Percentiles rank a stretch among this genome's conserved stretches.
Conservation (phyloP, 768 basidiomycete species). For the Phylloporus arenicola region DNA sequence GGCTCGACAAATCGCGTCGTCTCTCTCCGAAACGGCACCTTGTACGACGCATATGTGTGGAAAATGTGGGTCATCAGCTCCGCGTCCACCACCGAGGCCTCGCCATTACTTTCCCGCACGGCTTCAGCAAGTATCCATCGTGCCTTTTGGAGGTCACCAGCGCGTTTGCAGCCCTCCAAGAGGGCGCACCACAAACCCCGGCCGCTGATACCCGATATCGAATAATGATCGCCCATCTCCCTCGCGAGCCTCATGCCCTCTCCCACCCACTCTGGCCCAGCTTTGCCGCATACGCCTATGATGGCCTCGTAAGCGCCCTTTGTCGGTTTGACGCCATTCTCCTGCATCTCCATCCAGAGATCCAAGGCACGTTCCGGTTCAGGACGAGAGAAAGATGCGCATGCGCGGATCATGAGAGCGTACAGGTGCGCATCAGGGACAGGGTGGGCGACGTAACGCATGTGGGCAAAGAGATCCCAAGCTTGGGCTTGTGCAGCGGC, state of each 20-base stretch:
- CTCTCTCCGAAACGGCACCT: conserved; percentile 57
- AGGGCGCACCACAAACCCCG: conserved; percentile 71
- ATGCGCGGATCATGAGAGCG: conserved; percentile 82
- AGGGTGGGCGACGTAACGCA: conserved; percentile 93
- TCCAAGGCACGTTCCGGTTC: conserved; percentile 92
- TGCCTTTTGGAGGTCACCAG: conserved; percentile 76
- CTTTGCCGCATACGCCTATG: conserved; percentile 74
- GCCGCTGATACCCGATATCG: conserved; percentile 32
- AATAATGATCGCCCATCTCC: conserved; percentile 77
- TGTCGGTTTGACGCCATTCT: conserved; percentile 58
- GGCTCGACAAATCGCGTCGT: conserved; percentile 40
- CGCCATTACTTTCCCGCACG: conserved; percentile 20
- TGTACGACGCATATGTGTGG: conserved; percentile 80
- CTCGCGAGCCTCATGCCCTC: conserved; percentile 82
- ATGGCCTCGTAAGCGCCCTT: conserved; percentile 72
- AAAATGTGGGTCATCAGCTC: conserved; percentile 79
- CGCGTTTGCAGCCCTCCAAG: conserved; percentile 84
- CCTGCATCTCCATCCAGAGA: conserved; percentile 91
- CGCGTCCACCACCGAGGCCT: conserved; percentile 46
- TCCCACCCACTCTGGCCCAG: conserved; percentile 61
- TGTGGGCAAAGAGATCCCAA: conserved; percentile 93
- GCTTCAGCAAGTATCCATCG: conserved; percentile 92
- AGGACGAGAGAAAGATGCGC: conserved; percentile 54
- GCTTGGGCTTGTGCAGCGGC: conserved; percentile 66
- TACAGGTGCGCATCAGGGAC: conserved; percentile 69